Evolutionary conservation across 805 yeast genomes (phyloP).

Genomic region (Clavispora asparagi): DNA sequence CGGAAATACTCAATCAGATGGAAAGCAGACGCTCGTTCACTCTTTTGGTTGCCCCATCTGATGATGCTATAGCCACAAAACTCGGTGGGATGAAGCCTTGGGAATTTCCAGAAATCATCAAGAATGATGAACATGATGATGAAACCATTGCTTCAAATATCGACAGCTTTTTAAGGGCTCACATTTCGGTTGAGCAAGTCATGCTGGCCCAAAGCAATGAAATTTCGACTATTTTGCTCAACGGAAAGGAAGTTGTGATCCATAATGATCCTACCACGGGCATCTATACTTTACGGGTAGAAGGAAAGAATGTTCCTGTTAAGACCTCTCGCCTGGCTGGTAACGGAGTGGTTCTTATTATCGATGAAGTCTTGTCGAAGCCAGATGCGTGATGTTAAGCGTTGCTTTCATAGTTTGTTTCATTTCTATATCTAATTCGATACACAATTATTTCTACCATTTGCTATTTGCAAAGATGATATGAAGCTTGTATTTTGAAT

Average conservation of each 20-base stretch:
- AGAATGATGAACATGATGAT: conserved; percentile 26
- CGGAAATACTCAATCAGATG: conserved; percentile 43
- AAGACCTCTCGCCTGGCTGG: conserved; percentile 27
- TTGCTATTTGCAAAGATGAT: neutral
- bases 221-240: conserved; percentile 14
- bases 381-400: conserved; percentile 9
- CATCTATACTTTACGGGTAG: conserved; percentile 14
- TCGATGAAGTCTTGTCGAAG: conserved; percentile 28
- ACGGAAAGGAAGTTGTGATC: conserved; percentile 19
- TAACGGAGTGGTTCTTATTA: conserved; percentile 35
- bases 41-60: conserved; percentile 68
- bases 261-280: conserved; percentile 14
- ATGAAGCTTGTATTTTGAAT: neutral
- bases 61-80: conserved; percentile 41
- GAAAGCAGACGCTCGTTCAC: conserved; percentile 36
- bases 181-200: conserved; percentile 28
- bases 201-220: neutral
- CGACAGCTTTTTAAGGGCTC: conserved; percentile 55
- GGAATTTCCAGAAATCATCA: conserved; percentile 63
- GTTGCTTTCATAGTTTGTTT: neutral
- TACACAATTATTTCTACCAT: too few species aligned
- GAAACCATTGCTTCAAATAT: conserved; percentile 48
- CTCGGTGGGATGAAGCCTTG: conserved; percentile 67
- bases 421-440: neutral
- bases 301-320: conserved; percentile 19